These are phyloP conservation scores for Heimioporus sp. DNA, from an alignment of 768 basidiomycete species.

Conservation along the genomic window DNA sequence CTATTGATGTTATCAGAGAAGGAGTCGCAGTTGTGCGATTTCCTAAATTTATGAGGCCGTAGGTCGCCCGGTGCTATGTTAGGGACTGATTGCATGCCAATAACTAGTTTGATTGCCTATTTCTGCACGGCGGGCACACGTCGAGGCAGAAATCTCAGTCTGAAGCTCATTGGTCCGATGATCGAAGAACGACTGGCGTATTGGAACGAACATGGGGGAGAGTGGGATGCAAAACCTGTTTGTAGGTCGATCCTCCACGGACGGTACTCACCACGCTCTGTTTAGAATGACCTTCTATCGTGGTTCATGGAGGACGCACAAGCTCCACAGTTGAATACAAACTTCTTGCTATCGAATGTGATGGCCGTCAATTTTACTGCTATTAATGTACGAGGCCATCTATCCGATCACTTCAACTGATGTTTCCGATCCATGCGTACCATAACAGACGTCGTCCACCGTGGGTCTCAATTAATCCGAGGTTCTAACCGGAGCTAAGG, in stretches of 20 bases:
- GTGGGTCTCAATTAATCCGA: not conserved
- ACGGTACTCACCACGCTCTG: not conserved
- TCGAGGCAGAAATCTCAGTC: conserved; percentile 2
- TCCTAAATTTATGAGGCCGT: conserved; percentile 35
- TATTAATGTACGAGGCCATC: not conserved
- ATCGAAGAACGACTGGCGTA: conserved; percentile 27
- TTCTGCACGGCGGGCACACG: conserved; percentile 9
- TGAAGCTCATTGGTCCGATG: conserved; percentile 23
- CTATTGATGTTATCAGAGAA: conserved; percentile 26
- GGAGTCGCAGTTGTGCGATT: conserved; percentile 24
- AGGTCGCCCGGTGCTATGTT: not conserved
- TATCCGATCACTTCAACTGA: not conserved
- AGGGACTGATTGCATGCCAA: not conserved
- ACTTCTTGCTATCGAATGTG: conserved; percentile 20
- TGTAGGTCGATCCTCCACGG: not conserved
- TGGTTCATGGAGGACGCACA: conserved; percentile 31
- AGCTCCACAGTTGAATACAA: conserved; percentile 11
- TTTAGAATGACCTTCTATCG: conserved; percentile 30
- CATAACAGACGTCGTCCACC: conserved; percentile 19
- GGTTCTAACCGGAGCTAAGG: not conserved
- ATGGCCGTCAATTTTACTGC: conserved; percentile 9
- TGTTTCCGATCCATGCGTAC: no score
- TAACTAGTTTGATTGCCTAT: conserved; percentile 14
- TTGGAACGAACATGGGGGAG: conserved; percentile 20
- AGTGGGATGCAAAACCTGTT: conserved; percentile 32